Conservation (phyloP, 2,329 filamentous ascomycete genomes). For the Calonectria montana region DNA sequence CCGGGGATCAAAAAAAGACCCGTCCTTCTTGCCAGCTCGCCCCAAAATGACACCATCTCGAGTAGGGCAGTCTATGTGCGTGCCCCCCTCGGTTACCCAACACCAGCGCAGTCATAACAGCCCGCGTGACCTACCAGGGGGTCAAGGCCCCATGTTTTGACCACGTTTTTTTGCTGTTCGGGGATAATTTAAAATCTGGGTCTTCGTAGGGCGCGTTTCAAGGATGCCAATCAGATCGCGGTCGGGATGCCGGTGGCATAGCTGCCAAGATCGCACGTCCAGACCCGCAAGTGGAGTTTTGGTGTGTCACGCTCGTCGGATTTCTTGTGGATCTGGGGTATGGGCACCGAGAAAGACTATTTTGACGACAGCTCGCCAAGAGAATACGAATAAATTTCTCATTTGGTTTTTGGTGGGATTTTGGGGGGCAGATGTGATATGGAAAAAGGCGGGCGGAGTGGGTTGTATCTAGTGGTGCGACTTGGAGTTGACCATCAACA, state of each 20-base stretch:
- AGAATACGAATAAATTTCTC: background rate
- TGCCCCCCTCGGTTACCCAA: background rate
- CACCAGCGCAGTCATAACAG: background rate
- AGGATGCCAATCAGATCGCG: background rate
- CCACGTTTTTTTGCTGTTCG: background rate
- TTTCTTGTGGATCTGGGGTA: constrained; percentile 5
- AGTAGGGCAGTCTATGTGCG: background rate
- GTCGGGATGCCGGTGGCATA: background rate
- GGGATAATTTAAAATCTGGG: background rate
- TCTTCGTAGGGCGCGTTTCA: background rate
- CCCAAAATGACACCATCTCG: background rate
- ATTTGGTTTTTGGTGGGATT: background rate
- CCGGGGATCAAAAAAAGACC: constrained; percentile 1
- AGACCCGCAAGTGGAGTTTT: constrained; percentile 12
- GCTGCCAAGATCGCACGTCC: background rate
- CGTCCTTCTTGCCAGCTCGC: background rate
- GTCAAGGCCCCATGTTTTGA: background rate
- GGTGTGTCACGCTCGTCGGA: constrained; percentile 12
- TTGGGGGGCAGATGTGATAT: background rate
- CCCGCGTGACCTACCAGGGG: background rate
- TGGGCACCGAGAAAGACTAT: constrained; percentile 6
- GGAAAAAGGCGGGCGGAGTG: background rate
- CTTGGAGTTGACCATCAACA: background rate
- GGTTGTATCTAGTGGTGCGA: background rate
- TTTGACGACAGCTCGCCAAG: constrained; percentile 5